phyloP scores from a whole-genome alignment of 1,284 basidiomycete species.

The Boletus smithii region DNA sequence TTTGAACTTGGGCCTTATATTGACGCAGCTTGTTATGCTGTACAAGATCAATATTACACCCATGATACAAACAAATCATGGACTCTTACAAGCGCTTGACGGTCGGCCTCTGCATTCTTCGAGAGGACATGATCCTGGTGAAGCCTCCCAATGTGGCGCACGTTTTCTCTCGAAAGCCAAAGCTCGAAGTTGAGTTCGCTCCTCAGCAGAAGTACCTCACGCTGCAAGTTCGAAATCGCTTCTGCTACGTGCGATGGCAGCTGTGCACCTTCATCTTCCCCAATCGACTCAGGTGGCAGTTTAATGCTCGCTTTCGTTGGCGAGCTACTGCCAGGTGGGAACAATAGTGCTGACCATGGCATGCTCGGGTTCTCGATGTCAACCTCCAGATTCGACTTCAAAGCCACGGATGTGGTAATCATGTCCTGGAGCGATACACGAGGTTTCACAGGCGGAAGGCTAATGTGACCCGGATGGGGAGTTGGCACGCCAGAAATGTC shows the following conservation, averaged over 20 bases:
- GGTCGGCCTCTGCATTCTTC: constrained; percentile 70
- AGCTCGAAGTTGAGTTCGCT: constrained; percentile 81
- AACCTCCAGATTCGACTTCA: constrained; percentile 64
- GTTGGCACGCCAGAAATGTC: constrained; percentile 22
- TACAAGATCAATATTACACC: constrained; percentile 13
- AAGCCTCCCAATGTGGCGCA: constrained; percentile 73
- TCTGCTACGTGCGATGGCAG: constrained; percentile 50
- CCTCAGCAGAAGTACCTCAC: constrained; percentile 67
- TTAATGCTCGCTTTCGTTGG: constrained; percentile 16
- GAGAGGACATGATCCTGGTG: constrained; percentile 71
- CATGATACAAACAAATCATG: not conserved
- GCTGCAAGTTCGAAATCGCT: constrained; percentile 65
- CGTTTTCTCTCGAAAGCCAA: constrained; percentile 75
- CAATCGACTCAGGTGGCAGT: constrained; percentile 13
- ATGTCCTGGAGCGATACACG: constrained; percentile 68
- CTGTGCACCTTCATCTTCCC: constrained; percentile 19
- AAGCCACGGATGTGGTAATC: constrained; percentile 62
- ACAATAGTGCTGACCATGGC: constrained; percentile 46
- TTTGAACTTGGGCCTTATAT: constrained; percentile 61
- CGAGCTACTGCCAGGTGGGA: constrained; percentile 26
- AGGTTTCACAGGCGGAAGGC: constrained; percentile 30
- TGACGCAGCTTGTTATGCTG: constrained; percentile 77
- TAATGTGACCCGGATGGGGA: constrained; percentile 27
- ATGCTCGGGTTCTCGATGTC: constrained; percentile 49
- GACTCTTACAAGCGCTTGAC: constrained; percentile 69